A percentile compares a stretch with the other conserved stretches of the same genome.
Conservation (phyloP, 2,329 filamentous ascomycete genomes). For the Ceratocystis lukuohia region DNA sequence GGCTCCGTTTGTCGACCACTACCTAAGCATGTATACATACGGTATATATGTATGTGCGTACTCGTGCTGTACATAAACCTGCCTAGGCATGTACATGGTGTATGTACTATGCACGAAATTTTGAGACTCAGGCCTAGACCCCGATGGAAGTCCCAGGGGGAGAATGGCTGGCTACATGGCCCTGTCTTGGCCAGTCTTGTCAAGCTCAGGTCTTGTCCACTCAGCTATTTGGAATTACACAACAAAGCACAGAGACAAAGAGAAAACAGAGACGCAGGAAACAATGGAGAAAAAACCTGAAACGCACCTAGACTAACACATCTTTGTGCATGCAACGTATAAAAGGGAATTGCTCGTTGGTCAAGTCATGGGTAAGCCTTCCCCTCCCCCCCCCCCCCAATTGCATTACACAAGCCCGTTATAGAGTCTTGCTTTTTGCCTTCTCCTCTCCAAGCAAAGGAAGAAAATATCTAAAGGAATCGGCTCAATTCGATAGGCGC, state of each 20-base stretch:
- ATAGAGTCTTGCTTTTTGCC: not conserved
- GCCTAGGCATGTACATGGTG: no score
- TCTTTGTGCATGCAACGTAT: no score
- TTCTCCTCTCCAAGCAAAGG: not conserved
- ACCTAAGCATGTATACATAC: no score
- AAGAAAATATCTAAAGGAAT: not conserved
- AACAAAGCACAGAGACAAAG: not conserved
- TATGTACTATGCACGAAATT: not conserved
- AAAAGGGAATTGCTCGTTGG: no score
- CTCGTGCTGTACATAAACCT: no score
- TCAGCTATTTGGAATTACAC: slow-evolving; percentile 7
- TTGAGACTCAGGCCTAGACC: not conserved
- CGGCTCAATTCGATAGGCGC: not conserved
- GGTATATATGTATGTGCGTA: no score
- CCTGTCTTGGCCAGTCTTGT: not conserved
- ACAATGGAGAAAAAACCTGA: not conserved
- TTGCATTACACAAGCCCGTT: no score
- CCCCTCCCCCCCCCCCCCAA: no score
- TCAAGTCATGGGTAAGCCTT: no score
- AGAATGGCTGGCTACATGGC: no score
- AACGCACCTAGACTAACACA: not conserved
- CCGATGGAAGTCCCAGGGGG: no score
- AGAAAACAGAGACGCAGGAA: not conserved
- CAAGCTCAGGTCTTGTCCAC: not conserved
- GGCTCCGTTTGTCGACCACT: no score